phyloP scores from a whole-genome alignment of 257 asterid species.

The Solanum sitiens region DNA sequence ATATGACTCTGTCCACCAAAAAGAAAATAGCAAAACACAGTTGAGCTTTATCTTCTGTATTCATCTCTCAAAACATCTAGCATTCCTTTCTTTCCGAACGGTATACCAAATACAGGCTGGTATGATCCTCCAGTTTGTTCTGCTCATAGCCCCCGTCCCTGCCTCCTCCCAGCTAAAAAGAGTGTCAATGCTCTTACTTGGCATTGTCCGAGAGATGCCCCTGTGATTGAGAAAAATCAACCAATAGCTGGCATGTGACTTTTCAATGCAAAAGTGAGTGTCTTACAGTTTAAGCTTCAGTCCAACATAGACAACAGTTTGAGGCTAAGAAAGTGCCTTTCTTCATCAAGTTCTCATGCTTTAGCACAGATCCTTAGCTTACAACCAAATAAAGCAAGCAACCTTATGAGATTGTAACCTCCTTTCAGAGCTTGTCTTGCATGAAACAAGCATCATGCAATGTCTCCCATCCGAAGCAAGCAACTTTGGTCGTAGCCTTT shows the following conservation, averaged over 20 bases:
- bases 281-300: not conserved
- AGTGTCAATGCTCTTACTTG: not conserved
- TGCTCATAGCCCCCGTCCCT: not conserved
- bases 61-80: not conserved
- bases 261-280: not conserved
- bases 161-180: not conserved
- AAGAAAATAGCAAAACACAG: not conserved
- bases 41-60: not conserved
- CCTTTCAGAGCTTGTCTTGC: not conserved
- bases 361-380: not conserved
- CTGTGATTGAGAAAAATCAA: not conserved
- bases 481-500: not conserved
- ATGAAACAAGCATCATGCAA: not conserved
- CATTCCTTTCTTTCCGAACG: not conserved
- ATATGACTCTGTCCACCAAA: not conserved
- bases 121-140: not conserved
- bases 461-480: not conserved
- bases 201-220: not conserved
- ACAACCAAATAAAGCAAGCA: not conserved
- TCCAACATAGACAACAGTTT: not conserved
- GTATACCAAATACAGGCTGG: not conserved
- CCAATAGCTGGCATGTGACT: not conserved
- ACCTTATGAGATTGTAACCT: not conserved
- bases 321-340: not conserved
- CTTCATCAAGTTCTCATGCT: not conserved